Percentiles rank a stretch among this genome's conserved stretches.
Evolutionary conservation across 495 filamentous ascomycete genomes (phyloP).

Genomic region (Aspergillus conjunctus): DNA sequence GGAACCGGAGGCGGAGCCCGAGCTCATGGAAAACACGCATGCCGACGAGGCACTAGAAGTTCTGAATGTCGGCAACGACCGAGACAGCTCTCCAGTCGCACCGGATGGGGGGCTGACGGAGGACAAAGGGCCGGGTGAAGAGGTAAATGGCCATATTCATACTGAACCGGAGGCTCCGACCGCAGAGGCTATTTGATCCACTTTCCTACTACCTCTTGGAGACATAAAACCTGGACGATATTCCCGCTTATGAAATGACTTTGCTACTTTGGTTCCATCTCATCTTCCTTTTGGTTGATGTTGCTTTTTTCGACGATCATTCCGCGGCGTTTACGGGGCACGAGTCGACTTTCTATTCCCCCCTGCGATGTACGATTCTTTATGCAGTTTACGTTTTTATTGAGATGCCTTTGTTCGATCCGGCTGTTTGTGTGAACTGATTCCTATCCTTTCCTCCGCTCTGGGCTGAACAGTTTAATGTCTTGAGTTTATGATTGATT

Average conservation of each 20-base stretch:
- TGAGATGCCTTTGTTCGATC: slow-evolving; percentile 9
- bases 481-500: slow-evolving; percentile 9
- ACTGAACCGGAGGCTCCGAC: slow-evolving; percentile 17
- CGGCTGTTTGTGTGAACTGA: neutral
- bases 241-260: neutral
- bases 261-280: neutral
- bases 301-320: slow-evolving; percentile 16
- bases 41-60: slow-evolving; percentile 50
- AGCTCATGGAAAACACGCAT: slow-evolving; percentile 49
- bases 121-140: slow-evolving; percentile 18
- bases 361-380: slow-evolving; percentile 25
- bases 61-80: slow-evolving; percentile 45
- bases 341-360: slow-evolving; percentile 1
- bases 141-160: slow-evolving; percentile 19
- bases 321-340: slow-evolving; percentile 14
- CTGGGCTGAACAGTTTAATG: slow-evolving; percentile 4
- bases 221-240: neutral
- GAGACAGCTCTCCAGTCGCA: slow-evolving; percentile 26
- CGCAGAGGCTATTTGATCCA: slow-evolving; percentile 17
- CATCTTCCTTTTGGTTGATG: neutral
- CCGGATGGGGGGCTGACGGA: slow-evolving; percentile 21
- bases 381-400: slow-evolving; percentile 23
- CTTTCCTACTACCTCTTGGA: neutral
- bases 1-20: slow-evolving; percentile 28
- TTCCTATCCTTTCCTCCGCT: neutral